phyloP scores from a whole-genome alignment of 345 rosid genomes.

The Mangifera indica region DNA sequence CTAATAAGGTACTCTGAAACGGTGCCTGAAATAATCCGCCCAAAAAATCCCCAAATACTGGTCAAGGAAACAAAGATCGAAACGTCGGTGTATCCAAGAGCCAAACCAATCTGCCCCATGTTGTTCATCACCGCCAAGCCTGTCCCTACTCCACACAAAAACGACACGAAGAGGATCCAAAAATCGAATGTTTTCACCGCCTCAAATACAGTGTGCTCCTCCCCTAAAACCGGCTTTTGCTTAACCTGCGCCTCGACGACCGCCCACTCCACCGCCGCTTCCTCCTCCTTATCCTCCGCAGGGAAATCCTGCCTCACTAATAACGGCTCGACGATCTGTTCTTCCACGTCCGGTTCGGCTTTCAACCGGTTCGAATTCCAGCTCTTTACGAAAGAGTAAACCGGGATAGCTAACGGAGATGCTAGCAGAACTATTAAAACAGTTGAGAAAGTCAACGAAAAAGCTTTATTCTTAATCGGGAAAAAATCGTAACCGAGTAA shows the following conservation, averaged over 20 bases:
- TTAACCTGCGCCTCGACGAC: slow-evolving; percentile 22
- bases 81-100: slow-evolving; percentile 84
- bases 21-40: slow-evolving; percentile 77
- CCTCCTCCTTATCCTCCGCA: slow-evolving; percentile 13
- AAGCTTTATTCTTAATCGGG: slow-evolving; percentile 32
- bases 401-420: slow-evolving; percentile 62
- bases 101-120: slow-evolving; percentile 87
- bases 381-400: slow-evolving; percentile 39
- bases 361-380: slow-evolving; percentile 28
- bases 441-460: slow-evolving; percentile 43
- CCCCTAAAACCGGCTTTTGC: slow-evolving; percentile 63
- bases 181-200: slow-evolving; percentile 67
- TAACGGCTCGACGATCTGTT: slow-evolving; percentile 48
- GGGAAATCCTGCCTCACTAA: slow-evolving; percentile 27
- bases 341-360: slow-evolving; percentile 34
- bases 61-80: slow-evolving; percentile 80
- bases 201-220: slow-evolving; percentile 79
- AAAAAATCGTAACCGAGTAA: slow-evolving; percentile 64
- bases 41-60: slow-evolving; percentile 94
- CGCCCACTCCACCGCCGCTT: background rate
- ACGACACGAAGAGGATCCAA: slow-evolving; percentile 80
- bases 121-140: slow-evolving; percentile 89
- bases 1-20: slow-evolving; percentile 74
- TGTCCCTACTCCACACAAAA: slow-evolving; percentile 86
- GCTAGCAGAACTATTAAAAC: slow-evolving; percentile 57